Base-by-base conservation (phyloP, 345 rosid species). In the Hirschfeldia incana region DNA sequence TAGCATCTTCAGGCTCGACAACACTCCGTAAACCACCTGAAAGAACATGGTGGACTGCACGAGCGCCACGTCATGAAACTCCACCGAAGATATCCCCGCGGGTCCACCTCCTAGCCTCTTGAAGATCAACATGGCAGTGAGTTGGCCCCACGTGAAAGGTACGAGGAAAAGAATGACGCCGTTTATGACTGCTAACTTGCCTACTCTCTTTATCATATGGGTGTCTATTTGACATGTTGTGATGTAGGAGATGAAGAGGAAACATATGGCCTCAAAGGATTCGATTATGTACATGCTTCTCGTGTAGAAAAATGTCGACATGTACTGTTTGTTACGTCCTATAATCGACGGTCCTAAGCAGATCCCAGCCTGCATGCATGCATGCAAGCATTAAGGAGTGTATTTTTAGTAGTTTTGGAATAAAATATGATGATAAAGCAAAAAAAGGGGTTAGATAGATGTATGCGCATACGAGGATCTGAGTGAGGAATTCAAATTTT, bases 1-100 rank as follows among this genome's bases (percentile, higher is more conserved):
- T 0, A 85, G 63, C 70, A 87, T 77, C 57, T 85, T 87, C 2
- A 87, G 81, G 34, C 81, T 87, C 0, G 84, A 66, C 8, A 87
- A 80, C 3, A 83, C 63, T n/a, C 77, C 57, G 17, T 80, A 69
- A n/a, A 70, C 69, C 9, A 73, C 85, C 64, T 82, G 88, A 26
- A 87, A 87, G 15, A 75, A 82, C 77, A 82, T 62, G 8, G 77
- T 66, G 1, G 84, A 70, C 51, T 80, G 65, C 51, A 83, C 79
- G 32, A 80, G n/a, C 17, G 6, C 75, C 60, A 74, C 75, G 26
- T 68, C 59, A 65, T 69, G 75, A 8, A 80, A 68, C 71, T 69
- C 83, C 13, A 0, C 49, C 0, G 67, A 37, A 34, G 83, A 6
- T 46, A 74, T 0, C 65, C 59, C 70, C 3, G 1, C 16, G 10